Evolutionary conservation across 2,329 filamentous ascomycete species (phyloP).

Genomic region (Trichoderma atroviride): DNA sequence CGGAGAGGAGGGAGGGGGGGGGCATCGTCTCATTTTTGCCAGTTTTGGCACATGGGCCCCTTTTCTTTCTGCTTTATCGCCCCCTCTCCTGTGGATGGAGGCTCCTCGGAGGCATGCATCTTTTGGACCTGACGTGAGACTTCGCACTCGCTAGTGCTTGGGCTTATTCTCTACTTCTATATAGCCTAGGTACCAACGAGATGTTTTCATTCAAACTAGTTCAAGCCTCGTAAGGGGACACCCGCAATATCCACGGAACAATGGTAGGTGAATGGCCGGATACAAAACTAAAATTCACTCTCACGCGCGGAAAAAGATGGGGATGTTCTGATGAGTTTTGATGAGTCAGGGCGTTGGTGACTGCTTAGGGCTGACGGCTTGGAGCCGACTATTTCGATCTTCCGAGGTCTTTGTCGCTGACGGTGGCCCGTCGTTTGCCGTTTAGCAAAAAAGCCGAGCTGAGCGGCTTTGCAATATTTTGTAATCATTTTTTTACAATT

Average conservation of each 20-base stretch:
- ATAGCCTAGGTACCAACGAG: neutral
- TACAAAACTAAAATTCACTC: neutral
- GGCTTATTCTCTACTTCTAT: neutral
- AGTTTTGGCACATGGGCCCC: neutral
- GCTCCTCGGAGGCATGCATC: slow-evolving; percentile 2
- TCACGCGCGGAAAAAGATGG: neutral
- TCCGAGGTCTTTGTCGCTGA: neutral
- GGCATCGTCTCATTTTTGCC: neutral
- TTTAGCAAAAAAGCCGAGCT: neutral
- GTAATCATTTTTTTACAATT: neutral
- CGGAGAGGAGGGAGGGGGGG: neutral
- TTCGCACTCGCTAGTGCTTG: neutral
- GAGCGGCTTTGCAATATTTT: neutral
- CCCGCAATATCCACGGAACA: neutral
- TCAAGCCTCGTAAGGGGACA: neutral
- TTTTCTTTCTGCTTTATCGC: neutral
- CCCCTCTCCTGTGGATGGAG: neutral
- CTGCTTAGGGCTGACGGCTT: slow-evolving; percentile 8
- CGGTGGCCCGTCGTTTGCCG: neutral
- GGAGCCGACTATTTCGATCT: neutral
- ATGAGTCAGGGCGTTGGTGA: neutral
- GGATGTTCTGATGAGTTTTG: neutral
- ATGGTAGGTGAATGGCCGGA: neutral
- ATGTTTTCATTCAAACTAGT: neutral
- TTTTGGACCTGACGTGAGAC: slow-evolving; percentile 8